Conservation (phyloP, 805 yeast genomes). For the Kuraishia capsulata region DNA sequence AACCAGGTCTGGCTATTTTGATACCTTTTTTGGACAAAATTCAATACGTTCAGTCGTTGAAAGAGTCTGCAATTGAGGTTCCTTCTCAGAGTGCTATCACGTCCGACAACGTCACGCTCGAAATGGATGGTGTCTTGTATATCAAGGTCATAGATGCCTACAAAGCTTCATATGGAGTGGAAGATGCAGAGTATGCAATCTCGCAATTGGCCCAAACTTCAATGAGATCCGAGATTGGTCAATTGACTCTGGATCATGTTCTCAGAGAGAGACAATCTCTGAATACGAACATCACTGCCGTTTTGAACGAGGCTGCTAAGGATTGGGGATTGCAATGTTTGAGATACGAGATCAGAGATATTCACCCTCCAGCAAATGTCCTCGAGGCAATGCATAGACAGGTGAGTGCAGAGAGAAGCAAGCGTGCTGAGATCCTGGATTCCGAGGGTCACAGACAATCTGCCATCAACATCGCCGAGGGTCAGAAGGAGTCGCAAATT, state of each 20-base stretch:
- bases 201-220: slow-evolving; percentile 85
- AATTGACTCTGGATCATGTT: slow-evolving; percentile 69
- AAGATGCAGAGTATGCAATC: slow-evolving; percentile 79
- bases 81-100: slow-evolving; percentile 83
- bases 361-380: slow-evolving; percentile 79
- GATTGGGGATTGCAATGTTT: slow-evolving; percentile 84
- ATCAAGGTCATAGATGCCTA: slow-evolving; percentile 73
- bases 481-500: slow-evolving; percentile 61
- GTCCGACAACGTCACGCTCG: slow-evolving; percentile 76
- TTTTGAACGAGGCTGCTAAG: slow-evolving; percentile 73
- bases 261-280: slow-evolving; percentile 67
- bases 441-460: slow-evolving; percentile 78
- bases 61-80: slow-evolving; percentile 79
- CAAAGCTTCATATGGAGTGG: slow-evolving; percentile 83
- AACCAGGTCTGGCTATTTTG: slow-evolving; percentile 71
- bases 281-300: slow-evolving; percentile 65
- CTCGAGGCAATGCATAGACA: slow-evolving; percentile 89
- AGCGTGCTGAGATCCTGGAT: slow-evolving; percentile 80
- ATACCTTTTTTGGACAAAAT: slow-evolving; percentile 69
- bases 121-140: slow-evolving; percentile 77
- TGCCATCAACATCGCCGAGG: slow-evolving; percentile 77
- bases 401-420: slow-evolving; percentile 79
- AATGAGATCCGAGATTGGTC: slow-evolving; percentile 85
- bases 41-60: slow-evolving; percentile 73
- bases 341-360: slow-evolving; percentile 81